Percentiles rank a stretch among this genome's conserved stretches.
These are phyloP conservation scores for Sporothrix pallida DNA, from an alignment of 2,329 filamentous ascomycete species.

Conservation along the genomic window DNA sequence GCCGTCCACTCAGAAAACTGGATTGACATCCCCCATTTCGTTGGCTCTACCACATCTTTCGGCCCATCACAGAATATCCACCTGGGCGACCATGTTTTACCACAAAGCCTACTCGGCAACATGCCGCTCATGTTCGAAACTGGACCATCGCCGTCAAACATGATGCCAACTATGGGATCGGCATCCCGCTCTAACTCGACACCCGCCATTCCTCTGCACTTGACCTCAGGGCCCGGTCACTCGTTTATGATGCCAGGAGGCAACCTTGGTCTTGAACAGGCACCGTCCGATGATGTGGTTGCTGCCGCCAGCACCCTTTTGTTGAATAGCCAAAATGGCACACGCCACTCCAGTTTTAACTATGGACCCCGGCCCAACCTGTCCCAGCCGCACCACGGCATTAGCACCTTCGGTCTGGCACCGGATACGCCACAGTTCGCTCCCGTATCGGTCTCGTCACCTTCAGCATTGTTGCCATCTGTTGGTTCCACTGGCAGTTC, in stretches of 20 bases:
- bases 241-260: not conserved
- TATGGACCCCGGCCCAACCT: conserved; percentile 35
- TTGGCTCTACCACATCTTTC: conserved; percentile 69
- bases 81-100: conserved; percentile 40
- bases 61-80: conserved; percentile 56
- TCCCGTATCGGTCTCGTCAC: not conserved
- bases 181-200: conserved; percentile 26
- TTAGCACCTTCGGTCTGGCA: not conserved
- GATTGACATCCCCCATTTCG: conserved; percentile 66
- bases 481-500: not conserved
- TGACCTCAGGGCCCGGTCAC: not conserved
- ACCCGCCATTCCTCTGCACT: conserved; percentile 17
- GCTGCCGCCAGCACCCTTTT: conserved; percentile 59
- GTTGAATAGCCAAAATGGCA: conserved; percentile 50
- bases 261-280: conserved; percentile 39
- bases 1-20: conserved; percentile 58
- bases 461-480: conserved; percentile 10
- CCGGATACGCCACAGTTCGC: not conserved
- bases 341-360: conserved; percentile 26
- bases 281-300: conserved; percentile 61
- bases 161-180: conserved; percentile 33
- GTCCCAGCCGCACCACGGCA: conserved; percentile 41
- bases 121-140: conserved; percentile 37
- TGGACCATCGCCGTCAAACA: conserved; percentile 24
- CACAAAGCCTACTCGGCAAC: conserved; percentile 41